Base-by-base conservation (phyloP, 2,329 filamentous ascomycete species). In the Zymoseptoria tritici region DNA sequence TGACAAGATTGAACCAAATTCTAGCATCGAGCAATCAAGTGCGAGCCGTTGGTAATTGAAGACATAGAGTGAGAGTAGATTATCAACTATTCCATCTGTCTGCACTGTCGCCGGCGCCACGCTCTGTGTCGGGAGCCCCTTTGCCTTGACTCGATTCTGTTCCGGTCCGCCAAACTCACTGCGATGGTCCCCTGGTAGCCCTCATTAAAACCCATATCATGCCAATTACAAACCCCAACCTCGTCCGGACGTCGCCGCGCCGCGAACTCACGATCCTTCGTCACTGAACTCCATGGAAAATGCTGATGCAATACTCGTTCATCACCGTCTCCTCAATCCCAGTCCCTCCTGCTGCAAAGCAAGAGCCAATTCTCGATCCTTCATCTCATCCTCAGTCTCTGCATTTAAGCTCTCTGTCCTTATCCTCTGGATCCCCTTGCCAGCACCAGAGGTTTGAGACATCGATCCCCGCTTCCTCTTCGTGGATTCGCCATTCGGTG, bases 391-490 rank as follows among this genome's bases (percentile, higher is more conserved):
- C 16, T 22, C 16, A 13, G 36, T 46, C 13, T 46, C 36, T 46
- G 13, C 36, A 58, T 62, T 22, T 46, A 46, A 46, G 36, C 36
- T 46, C 16, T 13, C 36, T 16, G 36, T 46, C 13, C 36, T 13
- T n/a, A 16, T n/a, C 16, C 16, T n/a, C 36, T 46, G n/a, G 3
- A n/a, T n/a, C 16, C 36, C 36, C 36, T 46, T 46, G 3, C 36
- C 36, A 16, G 36, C 13, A n/a, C 52, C 54, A 22, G 52, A 26
- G 8, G 55, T 54, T 16, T 57, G 60, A 56, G 57, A 66, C 42
- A 36, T 63, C 4, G 62, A 63, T 26, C 64, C 60, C 9, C 68
- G 57, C 57, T 68, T 69, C 21, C 66, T 62, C 64, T 69, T 70
- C 16, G 52, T 53, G 1, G 46, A 8, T 49, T 62, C 21, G 54